These are phyloP conservation scores for Rhodotorula sp. DNA, from an alignment of 1,284 basidiomycete species.

Conservation along the genomic window DNA sequence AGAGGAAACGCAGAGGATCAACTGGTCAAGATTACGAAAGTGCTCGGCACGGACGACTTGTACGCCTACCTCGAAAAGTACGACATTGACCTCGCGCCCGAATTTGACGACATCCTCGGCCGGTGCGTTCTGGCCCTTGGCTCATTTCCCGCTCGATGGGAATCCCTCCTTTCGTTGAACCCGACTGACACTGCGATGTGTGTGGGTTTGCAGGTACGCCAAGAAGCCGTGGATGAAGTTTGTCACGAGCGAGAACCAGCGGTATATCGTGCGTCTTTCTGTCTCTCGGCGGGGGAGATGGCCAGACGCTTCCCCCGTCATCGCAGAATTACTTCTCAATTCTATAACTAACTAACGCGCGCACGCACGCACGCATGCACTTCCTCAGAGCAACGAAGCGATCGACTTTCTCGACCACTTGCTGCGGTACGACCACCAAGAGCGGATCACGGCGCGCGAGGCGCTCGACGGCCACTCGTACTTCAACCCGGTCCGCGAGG, in stretches of 20 bases:
- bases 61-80: slow-evolving; percentile 61
- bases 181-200: background rate
- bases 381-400: slow-evolving; percentile 95
- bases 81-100: slow-evolving; percentile 47
- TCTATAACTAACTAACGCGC: rapidly evolving
- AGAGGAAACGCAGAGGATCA: slow-evolving; percentile 69
- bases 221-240: slow-evolving; percentile 93
- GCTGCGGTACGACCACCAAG: slow-evolving; percentile 50
- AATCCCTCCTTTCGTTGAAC: too few species aligned
- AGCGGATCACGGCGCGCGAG: slow-evolving; percentile 88
- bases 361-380: slow-evolving; percentile 61
- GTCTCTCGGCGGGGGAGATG: background rate
- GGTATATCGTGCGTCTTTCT: slow-evolving; percentile 8
- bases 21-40: slow-evolving; percentile 96
- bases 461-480: slow-evolving; percentile 78
- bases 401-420: slow-evolving; percentile 90
- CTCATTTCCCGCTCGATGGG: background rate
- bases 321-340: background rate
- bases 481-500: slow-evolving; percentile 56
- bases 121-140: slow-evolving; percentile 54
- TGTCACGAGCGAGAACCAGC: slow-evolving; percentile 58
- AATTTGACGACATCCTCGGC: slow-evolving; percentile 86
- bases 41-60: slow-evolving; percentile 93
- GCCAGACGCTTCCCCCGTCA: background rate
- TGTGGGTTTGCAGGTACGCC: slow-evolving; percentile 54